A percentile compares a stretch with the other conserved stretches of the same genome.
These are phyloP conservation scores for Gaeumannomyces sp. DNA, from an alignment of 2,329 filamentous ascomycete species.

Conservation along the genomic window DNA sequence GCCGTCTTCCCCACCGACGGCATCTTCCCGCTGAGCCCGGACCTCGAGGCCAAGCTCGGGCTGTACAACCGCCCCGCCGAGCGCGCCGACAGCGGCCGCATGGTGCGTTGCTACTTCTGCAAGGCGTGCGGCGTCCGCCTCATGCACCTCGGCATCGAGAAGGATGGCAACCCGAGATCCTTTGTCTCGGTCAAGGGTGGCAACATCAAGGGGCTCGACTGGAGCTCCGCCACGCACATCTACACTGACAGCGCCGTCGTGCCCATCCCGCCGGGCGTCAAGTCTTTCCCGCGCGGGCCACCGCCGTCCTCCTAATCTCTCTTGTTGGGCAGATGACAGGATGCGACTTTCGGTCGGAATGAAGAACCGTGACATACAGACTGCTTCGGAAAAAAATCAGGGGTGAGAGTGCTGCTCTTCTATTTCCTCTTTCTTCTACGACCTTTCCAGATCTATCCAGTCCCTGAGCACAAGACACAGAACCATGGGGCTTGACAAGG, in stretches of 20 bases:
- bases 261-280: conserved; percentile 31
- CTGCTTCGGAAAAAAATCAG: not conserved
- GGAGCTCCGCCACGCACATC: conserved; percentile 36
- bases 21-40: conserved; percentile 12
- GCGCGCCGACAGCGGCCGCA: conserved; percentile 11
- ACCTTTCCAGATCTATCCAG: not conserved
- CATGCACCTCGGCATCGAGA: conserved; percentile 35
- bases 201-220: conserved; percentile 33
- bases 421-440: not conserved
- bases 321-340: too few relatives aligned
- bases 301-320: not conserved
- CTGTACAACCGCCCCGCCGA: conserved; percentile 12
- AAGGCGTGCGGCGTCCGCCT: conserved; percentile 34
- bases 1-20: conserved; percentile 13
- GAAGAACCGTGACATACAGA: too few relatives aligned
- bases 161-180: conserved; percentile 29
- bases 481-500: not conserved
- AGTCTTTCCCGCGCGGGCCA: conserved; percentile 15
- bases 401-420: not conserved
- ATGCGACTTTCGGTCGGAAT: not conserved
- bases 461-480: not conserved
- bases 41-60: conserved; percentile 3
- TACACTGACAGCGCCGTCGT: conserved; percentile 39
- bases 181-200: conserved; percentile 42
- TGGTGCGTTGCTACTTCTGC: conserved; percentile 23